Conservation (phyloP, 306 rosid genomes). For the Begonia peltatifolia region DNA sequence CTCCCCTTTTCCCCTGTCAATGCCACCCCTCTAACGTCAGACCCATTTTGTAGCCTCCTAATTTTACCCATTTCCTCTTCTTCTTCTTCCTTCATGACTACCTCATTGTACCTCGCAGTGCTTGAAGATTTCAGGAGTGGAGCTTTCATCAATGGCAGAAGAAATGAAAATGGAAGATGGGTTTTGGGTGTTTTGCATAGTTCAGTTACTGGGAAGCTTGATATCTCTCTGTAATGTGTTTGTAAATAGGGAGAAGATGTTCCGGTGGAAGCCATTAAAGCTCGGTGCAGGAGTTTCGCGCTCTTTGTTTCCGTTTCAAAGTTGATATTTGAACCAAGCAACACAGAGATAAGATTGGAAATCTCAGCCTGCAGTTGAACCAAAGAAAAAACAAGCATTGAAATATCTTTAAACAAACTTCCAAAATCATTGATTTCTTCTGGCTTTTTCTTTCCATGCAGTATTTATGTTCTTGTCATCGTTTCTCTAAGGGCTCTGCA, state of each 20-base stretch:
- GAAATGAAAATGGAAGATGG: conserved; percentile 21
- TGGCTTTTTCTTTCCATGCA: conserved; percentile 14
- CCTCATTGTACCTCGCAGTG: conserved; percentile 36
- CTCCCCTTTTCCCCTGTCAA: conserved; percentile 75
- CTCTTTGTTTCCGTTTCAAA: conserved; percentile 28
- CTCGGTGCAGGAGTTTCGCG: conserved; percentile 18
- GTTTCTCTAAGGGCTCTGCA: no score
- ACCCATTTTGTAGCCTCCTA: conserved; percentile 80
- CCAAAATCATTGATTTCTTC: conserved; percentile 32
- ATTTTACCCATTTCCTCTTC: conserved; percentile 48
- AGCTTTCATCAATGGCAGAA: conserved; percentile 12
- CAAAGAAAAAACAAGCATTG: conserved; percentile 7
- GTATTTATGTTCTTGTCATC: no score
- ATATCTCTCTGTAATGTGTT: conserved; percentile 10
- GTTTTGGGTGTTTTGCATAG: conserved; percentile 11
- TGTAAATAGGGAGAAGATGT: conserved; percentile 23
- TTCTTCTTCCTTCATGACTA: conserved; percentile 39
- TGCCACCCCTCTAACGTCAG: conserved; percentile 85
- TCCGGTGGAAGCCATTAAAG: conserved; percentile 32
- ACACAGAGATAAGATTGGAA: conserved; percentile 26
- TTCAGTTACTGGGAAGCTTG: conserved; percentile 13
- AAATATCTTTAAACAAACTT: conserved; percentile 27
- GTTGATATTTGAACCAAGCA: conserved; percentile 1
- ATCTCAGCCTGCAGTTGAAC: neutral
- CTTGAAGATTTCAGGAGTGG: conserved; percentile 18